These are phyloP conservation scores for Carex arenaria DNA, from an alignment of 202 grass and related monocot genomes.

Conservation along the genomic window DNA sequence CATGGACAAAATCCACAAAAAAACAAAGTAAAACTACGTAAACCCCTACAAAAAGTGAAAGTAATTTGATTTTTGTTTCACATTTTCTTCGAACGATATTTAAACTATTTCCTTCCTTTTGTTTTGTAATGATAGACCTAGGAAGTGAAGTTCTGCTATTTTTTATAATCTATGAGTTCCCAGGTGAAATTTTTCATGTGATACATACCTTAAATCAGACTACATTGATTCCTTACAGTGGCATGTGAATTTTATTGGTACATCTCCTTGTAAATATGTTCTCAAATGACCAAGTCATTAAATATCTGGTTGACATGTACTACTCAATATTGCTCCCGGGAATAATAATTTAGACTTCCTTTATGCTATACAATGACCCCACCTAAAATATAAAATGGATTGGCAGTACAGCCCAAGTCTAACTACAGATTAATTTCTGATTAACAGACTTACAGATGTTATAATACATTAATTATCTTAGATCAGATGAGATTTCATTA, in stretches of 20 bases:
- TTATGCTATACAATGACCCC: not conserved
- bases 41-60: not conserved
- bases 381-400: not conserved
- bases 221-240: not conserved
- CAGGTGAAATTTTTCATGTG: not conserved
- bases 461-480: not conserved
- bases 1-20: not conserved
- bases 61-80: not conserved
- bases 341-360: not conserved
- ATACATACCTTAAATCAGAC: not conserved
- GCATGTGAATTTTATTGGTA: not conserved
- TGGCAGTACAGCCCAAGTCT: not conserved
- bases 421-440: not conserved
- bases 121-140: not conserved
- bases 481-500: not conserved
- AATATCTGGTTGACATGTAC: not conserved
- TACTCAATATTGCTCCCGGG: not conserved
- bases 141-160: not conserved
- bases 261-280: not conserved
- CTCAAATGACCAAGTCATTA: not conserved
- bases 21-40: too few species aligned
- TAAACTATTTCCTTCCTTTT: not conserved
- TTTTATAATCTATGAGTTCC: not conserved
- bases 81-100: not conserved
- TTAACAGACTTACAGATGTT: not conserved